Conservation (phyloP, 2,329 filamentous ascomycete genomes). For the Gnomoniopsis smithogilvyi region DNA sequence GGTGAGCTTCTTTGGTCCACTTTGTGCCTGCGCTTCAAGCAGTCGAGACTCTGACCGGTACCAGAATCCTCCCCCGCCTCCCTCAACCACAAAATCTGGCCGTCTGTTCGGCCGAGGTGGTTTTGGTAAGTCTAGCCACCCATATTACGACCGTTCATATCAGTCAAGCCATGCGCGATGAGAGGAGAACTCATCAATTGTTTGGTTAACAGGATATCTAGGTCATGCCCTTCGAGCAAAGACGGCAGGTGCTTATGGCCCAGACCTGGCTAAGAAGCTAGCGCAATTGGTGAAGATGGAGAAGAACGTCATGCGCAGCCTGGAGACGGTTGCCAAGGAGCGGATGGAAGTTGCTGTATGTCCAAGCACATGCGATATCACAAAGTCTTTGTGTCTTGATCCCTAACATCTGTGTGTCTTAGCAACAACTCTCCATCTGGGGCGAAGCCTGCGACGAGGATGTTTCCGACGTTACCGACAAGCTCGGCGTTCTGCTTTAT, state of each 20-base stretch:
- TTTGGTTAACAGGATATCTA: constrained; percentile 29
- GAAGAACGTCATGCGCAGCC: constrained; percentile 99
- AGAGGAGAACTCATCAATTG: not conserved
- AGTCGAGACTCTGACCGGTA: constrained; percentile 2
- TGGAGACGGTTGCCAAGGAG: constrained; percentile 92
- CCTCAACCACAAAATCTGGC: constrained; percentile 86
- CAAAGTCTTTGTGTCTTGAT: too few relatives aligned
- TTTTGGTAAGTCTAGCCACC: constrained; percentile 64
- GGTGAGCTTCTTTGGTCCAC: constrained; percentile 35
- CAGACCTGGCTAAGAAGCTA: constrained; percentile 95
- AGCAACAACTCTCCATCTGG: constrained; percentile 99
- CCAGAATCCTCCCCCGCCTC: constrained; percentile 88
- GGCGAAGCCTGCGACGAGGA: constrained; percentile 94
- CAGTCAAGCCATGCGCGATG: not conserved
- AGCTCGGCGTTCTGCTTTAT: constrained; percentile 95
- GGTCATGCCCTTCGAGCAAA: constrained; percentile 70
- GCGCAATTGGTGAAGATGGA: constrained; percentile 99
- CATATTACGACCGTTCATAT: not conserved
- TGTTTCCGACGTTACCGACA: constrained; percentile 98
- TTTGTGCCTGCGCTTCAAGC: not conserved
- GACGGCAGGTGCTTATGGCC: constrained; percentile 71
- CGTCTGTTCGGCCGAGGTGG: constrained; percentile 85
- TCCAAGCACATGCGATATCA: too few relatives aligned
- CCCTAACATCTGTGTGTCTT: constrained; percentile 15
- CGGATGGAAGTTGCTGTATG: constrained; percentile 97